A percentile compares a stretch with the other conserved stretches of the same genome.
Conservation (phyloP, 176 grass and related monocot species). For the Carex pumila region DNA sequence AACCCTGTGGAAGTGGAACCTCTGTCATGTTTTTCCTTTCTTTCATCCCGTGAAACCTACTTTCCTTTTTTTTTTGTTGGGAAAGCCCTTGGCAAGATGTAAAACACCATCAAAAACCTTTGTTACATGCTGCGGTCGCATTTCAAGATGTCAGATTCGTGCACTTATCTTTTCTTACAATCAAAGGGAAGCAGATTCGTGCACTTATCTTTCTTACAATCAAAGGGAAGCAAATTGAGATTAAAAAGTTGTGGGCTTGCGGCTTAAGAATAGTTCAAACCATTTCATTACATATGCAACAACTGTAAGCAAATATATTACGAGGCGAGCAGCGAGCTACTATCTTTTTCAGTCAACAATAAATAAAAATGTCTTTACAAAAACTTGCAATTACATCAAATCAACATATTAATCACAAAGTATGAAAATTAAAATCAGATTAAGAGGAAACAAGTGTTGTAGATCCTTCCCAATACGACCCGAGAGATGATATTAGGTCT, state of each 20-base stretch:
- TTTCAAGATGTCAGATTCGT: not conserved
- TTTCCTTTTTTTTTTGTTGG: too few relatives aligned
- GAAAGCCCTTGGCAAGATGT: too few relatives aligned
- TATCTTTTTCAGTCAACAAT: not conserved
- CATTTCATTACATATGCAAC: not conserved
- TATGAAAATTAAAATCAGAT: not conserved
- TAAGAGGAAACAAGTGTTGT: not conserved
- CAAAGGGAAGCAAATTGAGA: not conserved
- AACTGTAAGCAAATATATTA: not conserved
- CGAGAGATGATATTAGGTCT: not conserved
- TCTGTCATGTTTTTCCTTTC: not conserved
- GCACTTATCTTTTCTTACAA: not conserved
- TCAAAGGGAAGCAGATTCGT: not conserved
- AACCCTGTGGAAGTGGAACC: too few relatives aligned
- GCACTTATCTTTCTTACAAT: not conserved
- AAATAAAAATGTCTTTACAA: not conserved
- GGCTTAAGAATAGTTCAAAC: not conserved
- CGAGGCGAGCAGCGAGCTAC: not conserved
- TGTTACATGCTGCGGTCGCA: not conserved
- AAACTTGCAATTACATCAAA: not conserved
- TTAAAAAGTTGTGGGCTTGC: not conserved
- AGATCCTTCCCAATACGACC: not conserved
- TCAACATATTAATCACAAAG: conserved; percentile 9
- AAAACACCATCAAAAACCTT: not conserved
- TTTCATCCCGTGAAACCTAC: not conserved